Percentiles rank a stretch among this genome's conserved stretches.
Evolutionary conservation across 2,329 filamentous ascomycete genomes (phyloP).

Genomic region (Gaeumannomyces sp.): DNA sequence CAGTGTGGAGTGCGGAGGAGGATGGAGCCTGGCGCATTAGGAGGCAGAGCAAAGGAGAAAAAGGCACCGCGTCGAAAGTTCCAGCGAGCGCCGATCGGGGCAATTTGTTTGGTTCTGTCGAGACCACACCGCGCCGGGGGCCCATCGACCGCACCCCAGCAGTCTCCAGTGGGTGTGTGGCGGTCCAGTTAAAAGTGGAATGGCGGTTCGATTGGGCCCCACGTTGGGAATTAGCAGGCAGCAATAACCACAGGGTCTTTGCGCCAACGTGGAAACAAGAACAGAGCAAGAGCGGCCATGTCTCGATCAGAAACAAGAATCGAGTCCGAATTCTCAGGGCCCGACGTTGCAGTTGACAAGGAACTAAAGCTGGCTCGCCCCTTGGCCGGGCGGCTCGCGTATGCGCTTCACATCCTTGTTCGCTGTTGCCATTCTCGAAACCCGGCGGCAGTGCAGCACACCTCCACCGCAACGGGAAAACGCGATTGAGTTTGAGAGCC

Average conservation of each 20-base stretch:
- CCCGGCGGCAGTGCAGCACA: too few species aligned
- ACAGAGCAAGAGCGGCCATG: neutral
- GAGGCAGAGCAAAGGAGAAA: neutral
- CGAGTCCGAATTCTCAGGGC: too few species aligned
- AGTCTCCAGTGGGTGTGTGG: too few species aligned
- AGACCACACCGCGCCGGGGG: too few species aligned
- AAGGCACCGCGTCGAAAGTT: neutral
- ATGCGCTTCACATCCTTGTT: neutral
- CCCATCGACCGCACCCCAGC: too few species aligned
- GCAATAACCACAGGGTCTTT: neutral
- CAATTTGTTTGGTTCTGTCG: neutral
- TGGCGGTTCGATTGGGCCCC: neutral
- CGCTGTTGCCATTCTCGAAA: neutral
- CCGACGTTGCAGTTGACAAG: neutral
- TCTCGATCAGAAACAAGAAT: neutral
- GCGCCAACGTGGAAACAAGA: neutral
- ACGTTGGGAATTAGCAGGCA: neutral
- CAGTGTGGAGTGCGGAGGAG: neutral
- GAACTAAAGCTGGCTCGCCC: neutral
- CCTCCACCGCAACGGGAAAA: neutral
- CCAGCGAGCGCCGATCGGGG: neutral
- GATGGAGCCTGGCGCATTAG: neutral
- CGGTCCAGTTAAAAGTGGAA: neutral
- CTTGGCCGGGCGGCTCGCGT: neutral
- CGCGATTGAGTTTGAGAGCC: neutral